These are phyloP conservation scores for Ustilago bromivora DNA, from an alignment of 1,284 basidiomycete species.

Conservation along the genomic window DNA sequence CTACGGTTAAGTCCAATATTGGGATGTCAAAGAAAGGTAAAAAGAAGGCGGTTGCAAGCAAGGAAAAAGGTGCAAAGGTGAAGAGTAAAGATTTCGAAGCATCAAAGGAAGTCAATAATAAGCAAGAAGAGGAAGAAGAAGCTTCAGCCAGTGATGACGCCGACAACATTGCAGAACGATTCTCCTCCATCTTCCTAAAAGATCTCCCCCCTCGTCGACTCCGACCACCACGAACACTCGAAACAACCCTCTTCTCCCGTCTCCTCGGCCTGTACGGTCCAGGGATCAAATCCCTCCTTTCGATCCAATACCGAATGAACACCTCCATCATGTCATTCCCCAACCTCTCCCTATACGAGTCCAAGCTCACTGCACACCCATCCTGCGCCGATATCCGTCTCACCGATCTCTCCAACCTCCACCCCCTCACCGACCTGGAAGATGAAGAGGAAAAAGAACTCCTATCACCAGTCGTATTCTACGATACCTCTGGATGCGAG, in stretches of 20 bases:
- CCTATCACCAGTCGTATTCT: constrained; percentile 85
- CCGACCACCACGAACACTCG: constrained; percentile 79
- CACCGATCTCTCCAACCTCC: constrained; percentile 73
- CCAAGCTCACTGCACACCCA: constrained; percentile 78
- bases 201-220: constrained; percentile 65
- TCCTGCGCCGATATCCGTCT: constrained; percentile 81
- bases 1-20: constrained; percentile 77
- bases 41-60: background rate
- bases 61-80: background rate
- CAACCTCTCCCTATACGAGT: constrained; percentile 82
- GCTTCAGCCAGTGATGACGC: background rate
- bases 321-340: constrained; percentile 87
- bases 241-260: constrained; percentile 90
- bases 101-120: constrained; percentile 1
- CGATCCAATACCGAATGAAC: constrained; percentile 80
- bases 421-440: constrained; percentile 72
- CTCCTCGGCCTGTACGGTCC: constrained; percentile 87
- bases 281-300: constrained; percentile 85
- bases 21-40: background rate
- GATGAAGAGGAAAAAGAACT: constrained; percentile 75
- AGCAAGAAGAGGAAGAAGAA: constrained; percentile 8
- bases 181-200: constrained; percentile 7
- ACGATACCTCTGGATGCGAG: constrained; percentile 76
- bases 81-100: constrained; percentile 20
- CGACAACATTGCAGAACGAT: constrained; percentile 3